Evolutionary conservation across 2,329 filamentous ascomycete genomes (phyloP).

Genomic region (Amylocarpus encephaloides): DNA sequence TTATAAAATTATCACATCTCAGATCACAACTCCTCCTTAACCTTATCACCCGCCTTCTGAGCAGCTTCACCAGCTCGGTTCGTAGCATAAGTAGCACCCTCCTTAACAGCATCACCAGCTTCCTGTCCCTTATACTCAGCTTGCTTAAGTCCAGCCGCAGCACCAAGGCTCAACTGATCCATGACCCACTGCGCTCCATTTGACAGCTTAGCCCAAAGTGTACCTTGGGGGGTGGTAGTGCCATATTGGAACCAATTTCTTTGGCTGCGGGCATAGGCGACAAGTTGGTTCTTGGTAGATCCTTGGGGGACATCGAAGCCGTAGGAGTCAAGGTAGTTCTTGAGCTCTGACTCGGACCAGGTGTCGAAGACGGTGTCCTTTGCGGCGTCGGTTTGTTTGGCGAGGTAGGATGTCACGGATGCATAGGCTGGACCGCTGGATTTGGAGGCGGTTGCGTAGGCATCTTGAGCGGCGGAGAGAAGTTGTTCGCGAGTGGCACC

Average conservation of each 20-base stretch:
- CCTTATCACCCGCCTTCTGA: conserved; percentile 29
- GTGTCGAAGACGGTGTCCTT: conserved; percentile 64
- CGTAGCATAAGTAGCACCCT: conserved; percentile 29
- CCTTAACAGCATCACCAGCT: conserved; percentile 36
- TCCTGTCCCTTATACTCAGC: conserved; percentile 37
- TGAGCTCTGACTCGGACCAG: conserved; percentile 64
- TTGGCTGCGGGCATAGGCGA: conserved; percentile 65
- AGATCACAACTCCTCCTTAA: conserved; percentile 32
- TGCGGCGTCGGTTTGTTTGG: conserved; percentile 56
- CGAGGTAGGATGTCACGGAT: conserved; percentile 64
- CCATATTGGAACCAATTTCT: conserved; percentile 73
- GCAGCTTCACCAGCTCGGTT: conserved; percentile 33
- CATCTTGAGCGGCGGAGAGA: conserved; percentile 55
- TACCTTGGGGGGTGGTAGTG: conserved; percentile 57
- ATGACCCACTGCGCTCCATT: conserved; percentile 40
- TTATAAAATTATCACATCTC: too few relatives aligned
- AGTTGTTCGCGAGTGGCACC: conserved; percentile 68
- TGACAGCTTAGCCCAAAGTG: conserved; percentile 57
- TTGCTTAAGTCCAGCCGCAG: conserved; percentile 40
- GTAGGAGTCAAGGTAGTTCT: conserved; percentile 74
- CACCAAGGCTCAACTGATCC: conserved; percentile 42
- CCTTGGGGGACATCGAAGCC: conserved; percentile 45
- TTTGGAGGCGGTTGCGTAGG: conserved; percentile 52
- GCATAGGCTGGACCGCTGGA: conserved; percentile 54
- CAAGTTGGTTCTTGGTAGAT: conserved; percentile 53